Base-by-base conservation (phyloP, 2,329 filamentous ascomycete species). In the Penicillium sp. region DNA sequence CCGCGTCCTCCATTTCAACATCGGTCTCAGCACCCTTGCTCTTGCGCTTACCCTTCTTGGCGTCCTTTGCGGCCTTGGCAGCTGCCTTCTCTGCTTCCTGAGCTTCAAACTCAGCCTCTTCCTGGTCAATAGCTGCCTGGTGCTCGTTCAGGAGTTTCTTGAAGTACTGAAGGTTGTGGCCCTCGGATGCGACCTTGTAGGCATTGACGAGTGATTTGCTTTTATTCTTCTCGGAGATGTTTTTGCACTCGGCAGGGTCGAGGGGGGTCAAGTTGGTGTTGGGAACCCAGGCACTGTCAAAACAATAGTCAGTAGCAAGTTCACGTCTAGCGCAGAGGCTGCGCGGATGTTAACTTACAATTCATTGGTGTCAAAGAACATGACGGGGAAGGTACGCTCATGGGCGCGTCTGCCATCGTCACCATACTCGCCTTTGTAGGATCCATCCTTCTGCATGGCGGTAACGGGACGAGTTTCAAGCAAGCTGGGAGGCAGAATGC, bases 291-390 rank as follows among this genome's bases (percentile, higher is more conserved):
- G 90, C 90, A 77, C 94, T 99, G 67, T 57, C 37, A 48, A 43
- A 48, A 48, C 27, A 37, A 35, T 27, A 40, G 19, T 41, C 29
- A 50, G 42, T 33, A 43, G 17, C 48, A 33, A 56, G 61, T 57
- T 45, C 4, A 60, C 38, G 45, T 49, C 42, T 31, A 51, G 19
- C 21, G 25, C 41, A 12, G 8, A 25, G 61, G 40, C 45, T 40
- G 43, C 25, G 50, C 27, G 31, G 47, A 45, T 21, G 21, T 35
- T 10, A 12, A 86, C 93, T 86, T 80, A 99, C 94, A 99, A 97
- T 82, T 97, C 93, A 70, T 97, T 97, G 38, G 93, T 96, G 63
- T 86, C 82, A 50, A 97, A 80, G 74, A 96, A 97, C 93, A 97
- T 97, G 71, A 97, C 87, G 6, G 93, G 91, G 73, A 92, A 97